A percentile compares a stretch with the other conserved stretches of the same genome.
Evolutionary conservation across 2,329 filamentous ascomycete species (phyloP).

Genomic region (Neonectria hederae): DNA sequence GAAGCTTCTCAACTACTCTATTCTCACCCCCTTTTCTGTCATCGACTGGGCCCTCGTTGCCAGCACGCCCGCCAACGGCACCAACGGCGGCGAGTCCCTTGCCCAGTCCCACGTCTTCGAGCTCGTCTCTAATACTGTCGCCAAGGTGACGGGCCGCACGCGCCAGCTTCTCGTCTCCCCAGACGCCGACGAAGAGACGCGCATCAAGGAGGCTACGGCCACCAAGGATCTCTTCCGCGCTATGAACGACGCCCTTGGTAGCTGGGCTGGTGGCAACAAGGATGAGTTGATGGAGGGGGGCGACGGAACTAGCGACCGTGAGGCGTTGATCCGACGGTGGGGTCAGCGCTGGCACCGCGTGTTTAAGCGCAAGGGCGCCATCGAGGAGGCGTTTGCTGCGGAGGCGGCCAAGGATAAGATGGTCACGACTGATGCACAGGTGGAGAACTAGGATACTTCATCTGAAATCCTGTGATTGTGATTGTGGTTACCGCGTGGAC

Average conservation of each 20-base stretch:
- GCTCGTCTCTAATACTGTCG: constrained; percentile 86
- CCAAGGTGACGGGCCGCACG: constrained; percentile 88
- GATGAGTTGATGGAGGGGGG: constrained; percentile 79
- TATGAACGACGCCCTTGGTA: constrained; percentile 80
- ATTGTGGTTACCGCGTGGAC: constrained; percentile 3
- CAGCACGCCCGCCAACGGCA: constrained; percentile 58
- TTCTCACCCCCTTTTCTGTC: constrained; percentile 85
- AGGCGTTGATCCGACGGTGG: constrained; percentile 79
- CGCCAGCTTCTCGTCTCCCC: constrained; percentile 78
- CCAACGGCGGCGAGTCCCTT: constrained; percentile 70
- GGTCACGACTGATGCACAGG: constrained; percentile 30
- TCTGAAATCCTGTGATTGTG: constrained; percentile 26
- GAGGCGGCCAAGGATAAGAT: constrained; percentile 47
- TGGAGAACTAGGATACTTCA: constrained; percentile 30
- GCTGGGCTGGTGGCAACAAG: constrained; percentile 77
- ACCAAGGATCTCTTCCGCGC: constrained; percentile 83
- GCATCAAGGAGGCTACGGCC: constrained; percentile 73
- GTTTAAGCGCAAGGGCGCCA: constrained; percentile 81
- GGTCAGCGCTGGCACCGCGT: constrained; percentile 86
- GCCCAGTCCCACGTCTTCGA: constrained; percentile 84
- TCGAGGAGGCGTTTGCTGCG: constrained; percentile 77
- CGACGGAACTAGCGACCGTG: constrained; percentile 66
- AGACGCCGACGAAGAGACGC: constrained; percentile 70
- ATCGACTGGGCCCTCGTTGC: constrained; percentile 86
- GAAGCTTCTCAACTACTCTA: constrained; percentile 97